Evolutionary conservation across 257 asterid genomes (phyloP).

Genomic region (Plectranthus barbatus): DNA sequence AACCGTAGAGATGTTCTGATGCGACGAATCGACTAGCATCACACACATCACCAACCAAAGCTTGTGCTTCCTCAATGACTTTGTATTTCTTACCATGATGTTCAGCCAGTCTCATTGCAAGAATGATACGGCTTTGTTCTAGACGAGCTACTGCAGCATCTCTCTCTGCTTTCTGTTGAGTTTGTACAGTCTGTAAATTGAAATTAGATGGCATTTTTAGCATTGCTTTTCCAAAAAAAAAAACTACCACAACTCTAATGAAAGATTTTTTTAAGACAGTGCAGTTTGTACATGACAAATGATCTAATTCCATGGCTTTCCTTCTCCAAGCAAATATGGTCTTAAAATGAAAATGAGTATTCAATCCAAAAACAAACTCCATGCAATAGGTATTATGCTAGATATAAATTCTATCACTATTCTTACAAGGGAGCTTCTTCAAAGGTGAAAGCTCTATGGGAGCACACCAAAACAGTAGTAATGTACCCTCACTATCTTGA

Average conservation of each 20-base stretch:
- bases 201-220: not conserved
- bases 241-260: not conserved
- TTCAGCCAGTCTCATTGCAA: slow-evolving; percentile 94
- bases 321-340: not conserved
- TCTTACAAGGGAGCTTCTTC: not conserved
- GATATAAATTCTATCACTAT: too few relatives aligned
- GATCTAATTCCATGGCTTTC: not conserved
- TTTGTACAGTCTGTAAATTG: slow-evolving; percentile 58
- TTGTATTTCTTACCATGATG: slow-evolving; percentile 87
- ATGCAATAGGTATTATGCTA: not conserved
- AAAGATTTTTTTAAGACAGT: not conserved
- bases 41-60: slow-evolving; percentile 72
- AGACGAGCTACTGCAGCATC: slow-evolving; percentile 87
- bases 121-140: slow-evolving; percentile 82
- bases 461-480: not conserved
- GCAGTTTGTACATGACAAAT: not conserved
- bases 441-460: not conserved
- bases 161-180: slow-evolving; percentile 83
- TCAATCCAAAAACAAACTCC: not conserved
- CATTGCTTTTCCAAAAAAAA: not conserved
- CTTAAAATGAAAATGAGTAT: not conserved
- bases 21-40: slow-evolving; percentile 57
- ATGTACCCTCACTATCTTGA: not conserved
- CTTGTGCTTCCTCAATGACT: slow-evolving; percentile 91
- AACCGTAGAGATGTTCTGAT: slow-evolving; percentile 43